A percentile compares a stretch with the other conserved stretches of the same genome.
Evolutionary conservation across 2,329 filamentous ascomycete species (phyloP).

Genomic region (Sporothrix brunneoviolacea): DNA sequence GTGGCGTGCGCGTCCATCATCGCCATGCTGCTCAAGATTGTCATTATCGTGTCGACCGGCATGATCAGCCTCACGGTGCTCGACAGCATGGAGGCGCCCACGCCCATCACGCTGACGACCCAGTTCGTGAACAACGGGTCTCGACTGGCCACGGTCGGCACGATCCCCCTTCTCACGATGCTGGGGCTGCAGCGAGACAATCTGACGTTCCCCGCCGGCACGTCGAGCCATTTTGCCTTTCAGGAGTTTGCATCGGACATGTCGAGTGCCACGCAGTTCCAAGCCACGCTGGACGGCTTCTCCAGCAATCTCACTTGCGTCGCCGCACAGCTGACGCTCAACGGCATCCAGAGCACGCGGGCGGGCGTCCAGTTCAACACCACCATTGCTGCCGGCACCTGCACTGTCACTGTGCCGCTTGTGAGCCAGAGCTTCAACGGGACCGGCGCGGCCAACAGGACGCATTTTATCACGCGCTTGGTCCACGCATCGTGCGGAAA

Average conservation of each 20-base stretch:
- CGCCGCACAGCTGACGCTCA: conserved; percentile 23
- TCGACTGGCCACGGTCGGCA: conserved; percentile 21
- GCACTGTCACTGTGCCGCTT: too few relatives aligned
- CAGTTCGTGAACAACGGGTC: conserved; percentile 25
- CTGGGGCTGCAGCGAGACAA: conserved; percentile 25
- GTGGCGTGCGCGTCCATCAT: conserved; percentile 24
- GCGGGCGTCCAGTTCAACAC: conserved; percentile 23
- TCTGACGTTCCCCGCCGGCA: conserved; percentile 26
- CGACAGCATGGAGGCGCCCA: conserved; percentile 20
- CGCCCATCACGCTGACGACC: conserved; percentile 23
- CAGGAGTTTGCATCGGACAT: conserved; percentile 27
- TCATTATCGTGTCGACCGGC: conserved; percentile 31
- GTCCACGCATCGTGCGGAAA: too few relatives aligned
- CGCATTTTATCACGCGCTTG: conserved; percentile 20
- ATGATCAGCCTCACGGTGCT: conserved; percentile 29
- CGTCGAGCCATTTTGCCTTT: conserved; percentile 29
- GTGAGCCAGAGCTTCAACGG: too few relatives aligned
- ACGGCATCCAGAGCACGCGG: conserved; percentile 19
- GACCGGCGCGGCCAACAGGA: too few relatives aligned
- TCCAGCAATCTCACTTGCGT: conserved; percentile 27
- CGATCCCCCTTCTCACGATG: conserved; percentile 29
- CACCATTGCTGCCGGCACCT: conserved; percentile 19
- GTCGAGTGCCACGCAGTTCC: conserved; percentile 21
- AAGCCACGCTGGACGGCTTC: conserved; percentile 31
- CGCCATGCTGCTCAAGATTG: conserved; percentile 27